Conservation (phyloP, 805 yeast genomes). For the Spathaspora hagerdaliae region DNA sequence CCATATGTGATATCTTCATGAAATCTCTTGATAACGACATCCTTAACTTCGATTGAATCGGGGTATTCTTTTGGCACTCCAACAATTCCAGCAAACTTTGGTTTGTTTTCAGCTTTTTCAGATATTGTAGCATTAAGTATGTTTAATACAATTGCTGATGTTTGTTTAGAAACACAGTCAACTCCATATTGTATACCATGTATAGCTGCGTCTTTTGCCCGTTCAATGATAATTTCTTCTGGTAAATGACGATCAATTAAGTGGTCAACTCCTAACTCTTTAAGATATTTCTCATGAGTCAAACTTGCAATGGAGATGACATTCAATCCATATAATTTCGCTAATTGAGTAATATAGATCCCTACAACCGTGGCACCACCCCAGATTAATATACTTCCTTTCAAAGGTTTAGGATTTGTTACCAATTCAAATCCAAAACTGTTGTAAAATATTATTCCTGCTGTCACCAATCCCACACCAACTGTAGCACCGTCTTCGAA, state of each 20-base stretch:
- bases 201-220: slow-evolving; percentile 12
- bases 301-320: slow-evolving; percentile 28
- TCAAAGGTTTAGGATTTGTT: background rate
- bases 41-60: slow-evolving; percentile 21
- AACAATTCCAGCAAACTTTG: slow-evolving; percentile 37
- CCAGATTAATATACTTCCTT: slow-evolving; percentile 35
- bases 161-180: slow-evolving; percentile 41
- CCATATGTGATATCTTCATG: slow-evolving; percentile 42
- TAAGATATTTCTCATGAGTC: slow-evolving; percentile 16
- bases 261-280: slow-evolving; percentile 23
- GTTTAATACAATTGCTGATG: slow-evolving; percentile 27
- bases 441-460: slow-evolving; percentile 23
- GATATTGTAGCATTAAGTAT: slow-evolving; percentile 12
- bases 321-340: slow-evolving; percentile 34
- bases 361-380: slow-evolving; percentile 49
- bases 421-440: slow-evolving; percentile 13
- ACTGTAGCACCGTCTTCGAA: slow-evolving; percentile 41
- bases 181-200: slow-evolving; percentile 33
- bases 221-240: slow-evolving; percentile 10
- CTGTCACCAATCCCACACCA: slow-evolving; percentile 48
- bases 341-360: slow-evolving; percentile 38
- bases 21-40: slow-evolving; percentile 37
- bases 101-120: background rate
- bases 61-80: slow-evolving; percentile 23
- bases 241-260: slow-evolving; percentile 32